These are phyloP conservation scores for Heterobasidion annosum DNA, from an alignment of 1,284 basidiomycete genomes.

Conservation along the genomic window DNA sequence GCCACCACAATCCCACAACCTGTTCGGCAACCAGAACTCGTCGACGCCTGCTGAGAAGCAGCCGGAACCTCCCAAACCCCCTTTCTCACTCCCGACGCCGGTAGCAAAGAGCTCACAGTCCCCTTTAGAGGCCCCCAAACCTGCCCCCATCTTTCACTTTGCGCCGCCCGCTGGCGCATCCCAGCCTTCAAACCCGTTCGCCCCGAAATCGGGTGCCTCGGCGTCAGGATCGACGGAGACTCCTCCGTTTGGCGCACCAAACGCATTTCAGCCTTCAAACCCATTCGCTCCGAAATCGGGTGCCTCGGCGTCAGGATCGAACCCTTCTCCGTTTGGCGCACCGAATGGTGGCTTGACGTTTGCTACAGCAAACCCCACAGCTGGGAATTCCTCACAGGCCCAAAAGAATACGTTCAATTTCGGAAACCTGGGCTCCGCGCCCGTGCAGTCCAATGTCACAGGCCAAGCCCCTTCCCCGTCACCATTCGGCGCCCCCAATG, in stretches of 20 bases:
- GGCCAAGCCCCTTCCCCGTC: constrained; percentile 1
- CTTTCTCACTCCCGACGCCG: background rate
- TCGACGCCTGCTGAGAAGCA: background rate
- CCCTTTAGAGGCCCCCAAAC: no score
- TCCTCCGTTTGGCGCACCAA: no score
- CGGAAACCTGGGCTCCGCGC: background rate
- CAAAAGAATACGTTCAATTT: background rate
- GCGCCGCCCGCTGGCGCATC: background rate
- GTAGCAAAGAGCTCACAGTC: no score
- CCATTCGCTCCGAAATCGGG: no score
- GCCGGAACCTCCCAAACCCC: background rate
- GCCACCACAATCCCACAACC: background rate
- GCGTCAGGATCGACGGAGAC: no score
- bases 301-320: no score
- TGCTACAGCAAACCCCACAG: no score
- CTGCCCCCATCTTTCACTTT: no score
- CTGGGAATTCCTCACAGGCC: background rate
- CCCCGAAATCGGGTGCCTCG: no score
- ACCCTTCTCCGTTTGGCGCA: background rate
- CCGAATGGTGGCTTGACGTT: no score
- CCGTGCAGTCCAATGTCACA: background rate
- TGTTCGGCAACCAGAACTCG: background rate
- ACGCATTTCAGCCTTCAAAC: background rate
- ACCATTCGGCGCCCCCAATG: constrained; percentile 1
- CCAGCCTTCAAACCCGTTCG: background rate